phyloP scores from a whole-genome alignment of 805 yeast genomes.

The Huiozyma naganishii region DNA sequence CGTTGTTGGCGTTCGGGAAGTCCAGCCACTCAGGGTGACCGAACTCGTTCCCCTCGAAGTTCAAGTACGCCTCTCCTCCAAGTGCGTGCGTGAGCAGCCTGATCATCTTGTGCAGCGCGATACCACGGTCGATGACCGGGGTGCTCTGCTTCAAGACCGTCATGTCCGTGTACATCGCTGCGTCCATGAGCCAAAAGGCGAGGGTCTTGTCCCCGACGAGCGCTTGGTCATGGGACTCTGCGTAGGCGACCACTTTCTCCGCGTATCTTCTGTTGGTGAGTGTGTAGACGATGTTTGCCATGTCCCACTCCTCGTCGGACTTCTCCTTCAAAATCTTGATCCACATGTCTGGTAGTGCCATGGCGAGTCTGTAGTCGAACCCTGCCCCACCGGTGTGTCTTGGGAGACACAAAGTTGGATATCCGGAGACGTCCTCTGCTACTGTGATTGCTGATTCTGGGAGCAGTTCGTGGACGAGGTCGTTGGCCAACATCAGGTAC shows the following conservation, averaged over 20 bases:
- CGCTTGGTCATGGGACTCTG: conserved; percentile 96
- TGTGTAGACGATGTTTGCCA: conserved; percentile 69
- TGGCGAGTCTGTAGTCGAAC: conserved; percentile 83
- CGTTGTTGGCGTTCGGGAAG: conserved; percentile 86
- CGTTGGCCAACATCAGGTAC: conserved; percentile 86
- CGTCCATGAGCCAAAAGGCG: conserved; percentile 98
- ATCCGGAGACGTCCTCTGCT: conserved; percentile 96
- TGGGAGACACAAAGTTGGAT: conserved; percentile 86
- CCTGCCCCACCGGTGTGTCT: conserved; percentile 77
- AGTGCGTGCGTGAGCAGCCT: conserved; percentile 75
- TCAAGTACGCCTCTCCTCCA: conserved; percentile 96
- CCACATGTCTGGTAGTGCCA: conserved; percentile 99
- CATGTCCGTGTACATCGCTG: conserved; percentile 96
- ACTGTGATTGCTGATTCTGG: conserved; percentile 54
- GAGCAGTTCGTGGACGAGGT: conserved; percentile 48
- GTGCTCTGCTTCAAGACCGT: conserved; percentile 62
- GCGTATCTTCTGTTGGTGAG: conserved; percentile 80
- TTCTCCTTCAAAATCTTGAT: conserved; percentile 80
- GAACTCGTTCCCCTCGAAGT: conserved; percentile 95
- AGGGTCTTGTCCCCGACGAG: conserved; percentile 92
- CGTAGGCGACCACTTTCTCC: conserved; percentile 83
- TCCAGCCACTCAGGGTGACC: conserved; percentile 99
- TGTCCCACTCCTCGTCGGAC: conserved; percentile 83
- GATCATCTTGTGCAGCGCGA: conserved; percentile 84
- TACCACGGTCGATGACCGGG: conserved; percentile 76